Evolutionary conservation across 352 stramenopile genomes (phyloP).

Genomic region (Phytophthora fragariae): DNA sequence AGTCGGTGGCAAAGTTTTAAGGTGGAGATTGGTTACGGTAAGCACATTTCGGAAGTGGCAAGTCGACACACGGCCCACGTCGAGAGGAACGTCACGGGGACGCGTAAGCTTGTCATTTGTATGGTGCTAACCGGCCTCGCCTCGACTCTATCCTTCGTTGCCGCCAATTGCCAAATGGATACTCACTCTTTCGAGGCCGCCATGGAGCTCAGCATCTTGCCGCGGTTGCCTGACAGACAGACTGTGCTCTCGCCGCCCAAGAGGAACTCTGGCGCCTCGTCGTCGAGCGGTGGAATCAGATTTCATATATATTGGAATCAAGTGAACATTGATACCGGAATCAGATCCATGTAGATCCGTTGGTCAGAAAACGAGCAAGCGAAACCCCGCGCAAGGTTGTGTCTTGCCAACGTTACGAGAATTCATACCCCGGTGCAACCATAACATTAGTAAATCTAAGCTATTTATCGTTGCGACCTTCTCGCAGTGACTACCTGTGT

Average conservation of each 20-base stretch:
- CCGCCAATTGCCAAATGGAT: background rate
- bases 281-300: too few species aligned
- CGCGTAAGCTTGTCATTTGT: slow-evolving; percentile 14
- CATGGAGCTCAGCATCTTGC: slow-evolving; percentile 29
- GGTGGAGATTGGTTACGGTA: background rate
- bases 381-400: slow-evolving; percentile 1
- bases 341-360: slow-evolving; percentile 20
- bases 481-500: background rate
- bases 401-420: too few species aligned
- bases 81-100: slow-evolving; percentile 11
- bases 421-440: too few species aligned
- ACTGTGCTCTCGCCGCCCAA: background rate
- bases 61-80: slow-evolving; percentile 17
- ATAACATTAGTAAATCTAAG: too few species aligned
- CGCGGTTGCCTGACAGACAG: background rate
- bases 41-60: slow-evolving; percentile 28
- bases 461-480: background rate
- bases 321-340: background rate
- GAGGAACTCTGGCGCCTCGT: slow-evolving; percentile 7
- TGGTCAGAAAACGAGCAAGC: slow-evolving; percentile 23
- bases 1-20: background rate
- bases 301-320: slow-evolving; percentile 19
- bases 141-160: background rate
- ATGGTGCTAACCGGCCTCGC: slow-evolving; percentile 7
- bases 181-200: slow-evolving; percentile 35